A percentile compares a stretch with the other conserved stretches of the same genome.
phyloP scores from a whole-genome alignment of 176 grass and related monocot genomes.

The Musa troglodytarum region DNA sequence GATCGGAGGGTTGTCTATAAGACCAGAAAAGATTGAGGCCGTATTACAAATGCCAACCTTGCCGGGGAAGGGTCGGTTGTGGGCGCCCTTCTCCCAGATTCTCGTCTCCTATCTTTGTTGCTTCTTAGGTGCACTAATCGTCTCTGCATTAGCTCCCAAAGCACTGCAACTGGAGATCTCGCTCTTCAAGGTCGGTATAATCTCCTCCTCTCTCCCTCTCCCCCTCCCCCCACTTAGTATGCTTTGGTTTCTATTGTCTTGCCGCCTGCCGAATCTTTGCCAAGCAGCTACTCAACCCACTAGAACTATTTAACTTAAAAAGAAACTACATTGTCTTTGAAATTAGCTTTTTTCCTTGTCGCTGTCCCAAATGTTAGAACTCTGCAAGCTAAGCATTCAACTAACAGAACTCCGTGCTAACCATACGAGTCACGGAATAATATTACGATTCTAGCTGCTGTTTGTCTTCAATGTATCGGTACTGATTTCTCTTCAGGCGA shows the following conservation, averaged over 20 bases:
- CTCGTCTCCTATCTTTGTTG: background rate
- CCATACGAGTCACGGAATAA: background rate
- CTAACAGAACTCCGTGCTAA: background rate
- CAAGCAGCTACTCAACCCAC: background rate
- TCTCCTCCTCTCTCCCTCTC: background rate
- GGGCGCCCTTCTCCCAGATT: background rate
- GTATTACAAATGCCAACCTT: too few relatives aligned
- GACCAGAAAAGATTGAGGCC: too few relatives aligned
- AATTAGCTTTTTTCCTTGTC: background rate
- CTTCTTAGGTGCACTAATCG: background rate
- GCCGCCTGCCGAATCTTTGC: background rate
- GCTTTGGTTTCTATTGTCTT: background rate
- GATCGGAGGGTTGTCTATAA: too few relatives aligned
- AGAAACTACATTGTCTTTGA: background rate
- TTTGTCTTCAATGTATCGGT: background rate
- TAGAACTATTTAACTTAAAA: too few relatives aligned
- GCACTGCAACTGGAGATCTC: background rate
- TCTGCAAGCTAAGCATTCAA: background rate
- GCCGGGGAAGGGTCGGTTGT: too few relatives aligned
- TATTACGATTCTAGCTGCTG: background rate
- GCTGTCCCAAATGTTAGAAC: background rate
- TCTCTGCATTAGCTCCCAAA: background rate
- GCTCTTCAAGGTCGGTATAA: background rate
- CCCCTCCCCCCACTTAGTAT: background rate
- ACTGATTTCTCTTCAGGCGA: too few relatives aligned